Evolutionary conservation across 1,284 basidiomycete genomes (phyloP).

Genomic region (Mycosarcoma maydis): DNA sequence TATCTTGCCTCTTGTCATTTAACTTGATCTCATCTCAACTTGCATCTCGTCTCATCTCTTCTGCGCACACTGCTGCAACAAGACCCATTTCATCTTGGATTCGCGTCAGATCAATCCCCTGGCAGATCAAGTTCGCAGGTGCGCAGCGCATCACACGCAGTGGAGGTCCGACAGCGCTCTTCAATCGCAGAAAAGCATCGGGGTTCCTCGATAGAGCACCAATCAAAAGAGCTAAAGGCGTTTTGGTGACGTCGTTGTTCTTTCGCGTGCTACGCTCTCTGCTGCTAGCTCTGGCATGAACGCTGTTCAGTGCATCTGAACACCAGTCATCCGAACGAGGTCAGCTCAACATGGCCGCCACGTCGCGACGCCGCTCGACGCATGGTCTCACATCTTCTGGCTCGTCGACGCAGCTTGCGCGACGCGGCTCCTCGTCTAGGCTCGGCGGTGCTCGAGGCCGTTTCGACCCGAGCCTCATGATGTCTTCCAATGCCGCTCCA

Average conservation of each 20-base stretch:
- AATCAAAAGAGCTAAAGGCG: too few species aligned
- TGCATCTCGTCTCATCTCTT: neutral
- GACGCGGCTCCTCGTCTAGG: conserved; percentile 38
- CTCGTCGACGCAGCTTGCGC: conserved; percentile 44
- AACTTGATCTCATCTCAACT: neutral
- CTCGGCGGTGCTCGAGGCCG: conserved; percentile 36
- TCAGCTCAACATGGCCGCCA: conserved; percentile 33
- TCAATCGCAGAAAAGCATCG: too few species aligned
- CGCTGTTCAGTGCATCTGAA: neutral
- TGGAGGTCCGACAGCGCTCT: conserved; percentile 1
- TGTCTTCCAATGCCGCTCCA: conserved; percentile 46
- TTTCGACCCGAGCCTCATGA: conserved; percentile 54
- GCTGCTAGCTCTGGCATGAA: conserved; percentile 12
- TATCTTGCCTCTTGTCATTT: neutral
- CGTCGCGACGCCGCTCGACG: conserved; percentile 32
- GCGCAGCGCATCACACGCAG: neutral
- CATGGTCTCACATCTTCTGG: conserved; percentile 45
- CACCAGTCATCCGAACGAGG: conserved; percentile 1
- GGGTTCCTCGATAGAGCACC: too few species aligned
- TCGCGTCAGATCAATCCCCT: neutral
- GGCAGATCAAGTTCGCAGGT: neutral
- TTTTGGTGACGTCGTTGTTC: neutral
- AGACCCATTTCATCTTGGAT: conserved; percentile 1
- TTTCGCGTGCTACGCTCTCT: neutral
- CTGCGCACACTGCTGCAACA: neutral